phyloP scores from a whole-genome alignment of 2,329 filamentous ascomycete species.

The Lecanosticta acicola region DNA sequence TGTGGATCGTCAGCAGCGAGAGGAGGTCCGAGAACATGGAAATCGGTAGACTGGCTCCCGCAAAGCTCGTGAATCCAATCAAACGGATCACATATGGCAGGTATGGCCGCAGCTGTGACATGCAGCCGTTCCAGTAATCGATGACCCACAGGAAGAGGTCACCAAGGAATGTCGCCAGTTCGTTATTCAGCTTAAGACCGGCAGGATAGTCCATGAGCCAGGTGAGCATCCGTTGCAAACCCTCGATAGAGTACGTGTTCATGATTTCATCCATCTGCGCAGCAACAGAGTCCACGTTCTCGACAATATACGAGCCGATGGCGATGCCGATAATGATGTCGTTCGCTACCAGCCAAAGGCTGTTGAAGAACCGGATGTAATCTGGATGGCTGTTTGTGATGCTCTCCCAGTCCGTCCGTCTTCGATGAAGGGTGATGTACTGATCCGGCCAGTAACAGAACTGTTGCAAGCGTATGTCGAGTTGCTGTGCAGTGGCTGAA shows the following conservation, averaged over 20 bases:
- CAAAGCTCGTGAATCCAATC: constrained; percentile 91
- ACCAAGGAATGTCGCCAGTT: constrained; percentile 87
- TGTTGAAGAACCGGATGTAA: constrained; percentile 99
- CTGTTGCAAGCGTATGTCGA: constrained; percentile 93
- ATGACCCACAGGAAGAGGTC: constrained; percentile 98
- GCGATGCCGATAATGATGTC: constrained; percentile 98
- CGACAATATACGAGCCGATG: constrained; percentile 91
- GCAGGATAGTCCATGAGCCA: constrained; percentile 97
- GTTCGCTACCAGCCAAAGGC: constrained; percentile 95
- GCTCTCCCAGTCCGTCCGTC: constrained; percentile 90
- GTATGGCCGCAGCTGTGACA: constrained; percentile 68
- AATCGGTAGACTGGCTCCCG: constrained; percentile 93
- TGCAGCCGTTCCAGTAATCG: constrained; percentile 88
- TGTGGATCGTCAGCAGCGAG: constrained; percentile 86
- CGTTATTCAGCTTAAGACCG: constrained; percentile 88
- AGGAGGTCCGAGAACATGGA: constrained; percentile 91
- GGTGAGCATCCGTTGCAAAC: constrained; percentile 78
- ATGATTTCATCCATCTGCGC: constrained; percentile 70
- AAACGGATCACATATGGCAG: constrained; percentile 86
- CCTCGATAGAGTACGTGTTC: constrained; percentile 77
- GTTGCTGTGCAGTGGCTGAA: constrained; percentile 92
- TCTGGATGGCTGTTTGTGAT: constrained; percentile 93
- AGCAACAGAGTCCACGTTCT: constrained; percentile 82
- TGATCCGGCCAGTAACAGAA: constrained; percentile 99
- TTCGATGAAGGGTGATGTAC: constrained; percentile 81